A percentile compares a stretch with the other conserved stretches of the same genome.
phyloP scores from a whole-genome alignment of 23 red algal genomes.

The Rhodosorus marinus region DNA sequence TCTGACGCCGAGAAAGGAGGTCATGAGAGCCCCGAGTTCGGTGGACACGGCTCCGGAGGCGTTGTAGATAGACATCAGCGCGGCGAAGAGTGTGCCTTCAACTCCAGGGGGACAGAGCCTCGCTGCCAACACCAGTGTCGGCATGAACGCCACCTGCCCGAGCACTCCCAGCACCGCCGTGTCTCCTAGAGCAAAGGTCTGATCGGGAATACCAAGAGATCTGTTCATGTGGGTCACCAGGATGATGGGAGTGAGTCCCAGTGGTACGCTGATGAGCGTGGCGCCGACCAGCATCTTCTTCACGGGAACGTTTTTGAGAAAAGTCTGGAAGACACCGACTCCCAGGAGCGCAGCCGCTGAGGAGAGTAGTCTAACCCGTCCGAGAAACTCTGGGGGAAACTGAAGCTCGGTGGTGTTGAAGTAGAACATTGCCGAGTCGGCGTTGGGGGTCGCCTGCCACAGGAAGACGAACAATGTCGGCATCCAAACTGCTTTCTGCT shows the following conservation, averaged over 20 bases:
- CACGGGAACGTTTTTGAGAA: slow-evolving; percentile 14
- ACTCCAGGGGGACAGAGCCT: slow-evolving; percentile 75
- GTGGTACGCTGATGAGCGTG: slow-evolving; percentile 56
- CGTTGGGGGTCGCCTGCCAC: slow-evolving; percentile 78
- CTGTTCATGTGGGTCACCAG: slow-evolving; percentile 56
- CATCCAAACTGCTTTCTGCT: slow-evolving; percentile 26
- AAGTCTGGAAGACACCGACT: slow-evolving; percentile 39
- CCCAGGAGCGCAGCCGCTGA: slow-evolving; percentile 46
- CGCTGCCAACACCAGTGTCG: slow-evolving; percentile 80
- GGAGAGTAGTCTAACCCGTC: slow-evolving; percentile 55
- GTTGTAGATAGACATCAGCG: slow-evolving; percentile 90
- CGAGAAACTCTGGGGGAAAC: slow-evolving; percentile 84
- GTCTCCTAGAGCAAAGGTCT: slow-evolving; percentile 63
- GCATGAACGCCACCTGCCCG: slow-evolving; percentile 88
- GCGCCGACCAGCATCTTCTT: slow-evolving; percentile 49
- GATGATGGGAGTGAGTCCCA: slow-evolving; percentile 65
- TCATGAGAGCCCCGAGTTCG: slow-evolving; percentile 71
- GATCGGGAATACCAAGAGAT: slow-evolving; percentile 49
- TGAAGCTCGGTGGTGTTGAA: slow-evolving; percentile 59
- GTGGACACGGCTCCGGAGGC: slow-evolving; percentile 26
- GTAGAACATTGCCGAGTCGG: slow-evolving; percentile 76
- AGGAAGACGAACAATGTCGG: slow-evolving; percentile 58
- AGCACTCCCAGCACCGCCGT: slow-evolving; percentile 65
- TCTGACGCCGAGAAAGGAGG: slow-evolving; percentile 32
- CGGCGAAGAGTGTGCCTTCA: slow-evolving; percentile 77